Percentiles rank a stretch among this genome's conserved stretches.
phyloP scores from a whole-genome alignment of 257 asterid genomes.

The Nyctanthes arbortristis region DNA sequence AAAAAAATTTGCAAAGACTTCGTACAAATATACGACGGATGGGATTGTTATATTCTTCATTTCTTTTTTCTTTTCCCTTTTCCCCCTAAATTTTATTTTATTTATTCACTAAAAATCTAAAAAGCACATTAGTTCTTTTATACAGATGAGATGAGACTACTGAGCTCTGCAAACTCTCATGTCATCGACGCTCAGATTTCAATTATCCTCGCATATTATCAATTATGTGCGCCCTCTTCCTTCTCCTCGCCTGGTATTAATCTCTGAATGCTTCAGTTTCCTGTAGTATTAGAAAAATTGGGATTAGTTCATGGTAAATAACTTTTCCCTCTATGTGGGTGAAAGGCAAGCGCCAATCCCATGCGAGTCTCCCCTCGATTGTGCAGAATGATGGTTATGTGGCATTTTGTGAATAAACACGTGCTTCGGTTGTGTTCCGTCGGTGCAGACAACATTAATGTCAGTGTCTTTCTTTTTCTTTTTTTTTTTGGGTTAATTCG shows the following conservation, averaged over 20 bases:
- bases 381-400: conserved; percentile 1
- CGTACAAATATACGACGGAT: too few species aligned
- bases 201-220: background rate
- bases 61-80: too few species aligned
- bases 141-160: too few species aligned
- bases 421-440: conserved; percentile 29
- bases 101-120: too few species aligned
- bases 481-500: background rate
- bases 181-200: background rate
- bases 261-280: background rate
- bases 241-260: background rate
- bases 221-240: background rate
- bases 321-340: background rate
- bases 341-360: conserved; percentile 3
- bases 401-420: conserved; percentile 18
- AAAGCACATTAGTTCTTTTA: too few species aligned
- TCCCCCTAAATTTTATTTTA: too few species aligned
- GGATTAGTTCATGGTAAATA: background rate
- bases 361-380: too few species aligned
- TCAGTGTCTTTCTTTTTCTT: conserved; percentile 18
- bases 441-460: conserved; percentile 27
- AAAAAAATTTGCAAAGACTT: too few species aligned
- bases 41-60: too few species aligned
- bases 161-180: background rate
- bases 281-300: background rate